These are phyloP conservation scores for Chondrus crispus DNA, from an alignment of 23 red algal species.

Conservation along the genomic window DNA sequence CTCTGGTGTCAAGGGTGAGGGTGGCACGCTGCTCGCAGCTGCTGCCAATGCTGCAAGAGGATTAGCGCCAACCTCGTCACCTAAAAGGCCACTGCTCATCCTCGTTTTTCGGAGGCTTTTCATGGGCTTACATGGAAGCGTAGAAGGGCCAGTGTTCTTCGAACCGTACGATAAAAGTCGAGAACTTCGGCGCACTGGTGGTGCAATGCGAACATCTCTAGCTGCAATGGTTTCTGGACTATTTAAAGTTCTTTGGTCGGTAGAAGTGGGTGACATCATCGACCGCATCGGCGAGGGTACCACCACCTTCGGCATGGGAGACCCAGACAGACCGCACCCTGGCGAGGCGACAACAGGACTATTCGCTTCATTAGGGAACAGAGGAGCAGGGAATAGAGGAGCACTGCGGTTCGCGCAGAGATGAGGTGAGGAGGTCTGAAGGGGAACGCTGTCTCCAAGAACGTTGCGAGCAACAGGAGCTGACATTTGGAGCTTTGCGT, in stretches of 20 bases:
- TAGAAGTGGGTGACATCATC: not conserved
- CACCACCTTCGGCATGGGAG: not conserved
- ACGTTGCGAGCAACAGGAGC: not conserved
- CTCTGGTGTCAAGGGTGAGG: constrained; percentile 6
- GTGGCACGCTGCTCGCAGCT: constrained; percentile 55
- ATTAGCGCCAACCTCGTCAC: not conserved
- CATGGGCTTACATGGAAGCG: not conserved
- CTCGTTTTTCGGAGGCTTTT: not conserved
- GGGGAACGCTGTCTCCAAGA: not conserved
- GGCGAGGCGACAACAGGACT: not conserved
- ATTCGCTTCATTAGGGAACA: not conserved
- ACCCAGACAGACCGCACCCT: not conserved
- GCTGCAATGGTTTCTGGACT: not conserved
- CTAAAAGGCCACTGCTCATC: not conserved
- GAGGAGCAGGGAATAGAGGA: not conserved
- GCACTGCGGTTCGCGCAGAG: no score
- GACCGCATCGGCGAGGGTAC: not conserved
- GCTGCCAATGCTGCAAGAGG: constrained; percentile 47
- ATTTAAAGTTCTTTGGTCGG: no score
- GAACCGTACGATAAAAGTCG: not conserved
- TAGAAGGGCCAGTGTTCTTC: not conserved
- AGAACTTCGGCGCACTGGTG: not conserved
- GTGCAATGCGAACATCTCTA: not conserved
- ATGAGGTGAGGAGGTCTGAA: no score
- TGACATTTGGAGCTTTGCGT: not conserved